A percentile compares a stretch with the other conserved stretches of the same genome.
Conservation (phyloP, 2,329 filamentous ascomycete genomes). For the Fusarium sp. region DNA sequence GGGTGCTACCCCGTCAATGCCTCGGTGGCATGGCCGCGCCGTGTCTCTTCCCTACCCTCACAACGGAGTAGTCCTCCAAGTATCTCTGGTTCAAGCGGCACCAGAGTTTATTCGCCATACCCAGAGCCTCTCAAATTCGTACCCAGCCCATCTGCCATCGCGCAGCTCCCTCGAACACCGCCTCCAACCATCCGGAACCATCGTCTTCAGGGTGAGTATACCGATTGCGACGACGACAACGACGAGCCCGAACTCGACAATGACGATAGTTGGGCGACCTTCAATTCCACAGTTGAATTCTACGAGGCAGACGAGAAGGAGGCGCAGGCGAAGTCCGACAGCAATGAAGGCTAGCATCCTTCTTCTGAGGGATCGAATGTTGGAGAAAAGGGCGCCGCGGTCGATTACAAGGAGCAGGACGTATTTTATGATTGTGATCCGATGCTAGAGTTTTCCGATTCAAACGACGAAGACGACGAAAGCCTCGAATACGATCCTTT, state of each 20-base stretch:
- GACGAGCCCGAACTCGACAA: slow-evolving; percentile 45
- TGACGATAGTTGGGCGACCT: slow-evolving; percentile 23
- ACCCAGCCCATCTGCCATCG: slow-evolving; percentile 40
- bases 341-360: slow-evolving; percentile 42
- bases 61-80: slow-evolving; percentile 51
- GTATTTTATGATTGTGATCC: slow-evolving; percentile 38
- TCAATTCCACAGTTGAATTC: slow-evolving; percentile 29
- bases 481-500: slow-evolving; percentile 47
- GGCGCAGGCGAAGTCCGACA: not conserved
- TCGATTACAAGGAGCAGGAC: slow-evolving; percentile 22
- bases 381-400: not conserved
- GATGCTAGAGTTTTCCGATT: slow-evolving; percentile 22
- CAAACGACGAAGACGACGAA: slow-evolving; percentile 39
- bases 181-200: slow-evolving; percentile 52
- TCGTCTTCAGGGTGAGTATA: slow-evolving; percentile 66
- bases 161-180: slow-evolving; percentile 33
- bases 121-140: slow-evolving; percentile 54
- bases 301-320: slow-evolving; percentile 15
- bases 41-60: slow-evolving; percentile 59
- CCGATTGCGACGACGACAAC: slow-evolving; percentile 50
- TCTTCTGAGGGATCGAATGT: slow-evolving; percentile 18
- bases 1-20: slow-evolving; percentile 69
- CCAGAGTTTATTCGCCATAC: slow-evolving; percentile 57
- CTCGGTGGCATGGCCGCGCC: slow-evolving; percentile 59
- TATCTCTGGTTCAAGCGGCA: slow-evolving; percentile 41